Evolutionary conservation across 192 early-diverging fungal genomes (phyloP).

Genomic region (Coemansia sp.): DNA sequence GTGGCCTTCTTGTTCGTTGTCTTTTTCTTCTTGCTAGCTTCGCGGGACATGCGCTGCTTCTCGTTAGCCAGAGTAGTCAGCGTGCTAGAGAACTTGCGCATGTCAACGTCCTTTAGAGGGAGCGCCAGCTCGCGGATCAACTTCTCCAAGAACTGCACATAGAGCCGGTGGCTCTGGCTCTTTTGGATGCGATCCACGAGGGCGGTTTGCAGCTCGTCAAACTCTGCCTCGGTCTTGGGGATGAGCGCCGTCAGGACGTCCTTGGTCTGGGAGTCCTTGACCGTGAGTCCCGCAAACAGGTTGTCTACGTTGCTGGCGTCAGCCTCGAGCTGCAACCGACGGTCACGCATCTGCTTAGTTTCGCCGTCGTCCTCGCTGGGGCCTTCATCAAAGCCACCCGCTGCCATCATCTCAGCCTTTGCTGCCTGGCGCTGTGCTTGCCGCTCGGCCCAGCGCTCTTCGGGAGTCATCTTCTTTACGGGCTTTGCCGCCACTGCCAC

Average conservation of each 20-base stretch:
- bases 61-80: constrained; percentile 71
- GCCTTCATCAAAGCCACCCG: constrained; percentile 30
- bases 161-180: constrained; percentile 42
- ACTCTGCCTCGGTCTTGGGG: constrained; percentile 68
- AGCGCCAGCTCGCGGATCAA: constrained; percentile 64
- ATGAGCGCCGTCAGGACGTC: constrained; percentile 47
- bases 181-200: constrained; percentile 62
- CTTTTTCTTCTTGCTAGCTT: constrained; percentile 69
- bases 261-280: constrained; percentile 46
- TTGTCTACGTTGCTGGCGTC: constrained; percentile 64
- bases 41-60: constrained; percentile 65
- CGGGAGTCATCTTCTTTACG: constrained; percentile 55
- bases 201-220: constrained; percentile 62
- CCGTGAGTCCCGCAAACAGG: constrained; percentile 63
- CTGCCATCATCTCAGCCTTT: constrained; percentile 41
- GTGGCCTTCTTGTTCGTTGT: constrained; percentile 58
- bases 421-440: constrained; percentile 47
- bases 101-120: constrained; percentile 64
- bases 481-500: constrained; percentile 19
- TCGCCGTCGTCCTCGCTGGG: constrained; percentile 50
- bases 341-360: constrained; percentile 54
- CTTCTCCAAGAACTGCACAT: constrained; percentile 62
- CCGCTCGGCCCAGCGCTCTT: constrained; percentile 64
- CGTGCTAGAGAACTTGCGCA: constrained; percentile 61
- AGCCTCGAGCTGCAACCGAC: constrained; percentile 59